Evolutionary conservation across 805 yeast genomes (phyloP).

Genomic region (Myxozyma neglecta): DNA sequence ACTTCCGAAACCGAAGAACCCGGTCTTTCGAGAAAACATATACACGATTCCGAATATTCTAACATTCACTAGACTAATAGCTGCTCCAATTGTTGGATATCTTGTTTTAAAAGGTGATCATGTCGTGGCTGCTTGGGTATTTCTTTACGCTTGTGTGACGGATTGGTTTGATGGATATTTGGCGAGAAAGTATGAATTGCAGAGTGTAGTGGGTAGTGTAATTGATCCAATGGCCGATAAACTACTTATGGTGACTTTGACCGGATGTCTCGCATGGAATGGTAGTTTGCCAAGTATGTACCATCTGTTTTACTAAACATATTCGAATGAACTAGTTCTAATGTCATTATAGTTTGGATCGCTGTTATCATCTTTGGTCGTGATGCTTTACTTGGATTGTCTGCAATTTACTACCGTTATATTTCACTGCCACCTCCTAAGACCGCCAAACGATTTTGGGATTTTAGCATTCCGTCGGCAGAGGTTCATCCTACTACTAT

Average conservation of each 20-base stretch:
- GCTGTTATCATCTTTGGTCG: conserved; percentile 79
- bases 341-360: conserved; percentile 43
- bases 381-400: conserved; percentile 68
- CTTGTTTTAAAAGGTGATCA: conserved; percentile 65
- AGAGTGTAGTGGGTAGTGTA: conserved; percentile 82
- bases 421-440: conserved; percentile 72
- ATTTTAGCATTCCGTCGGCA: conserved; percentile 75
- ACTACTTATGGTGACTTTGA: conserved; percentile 80
- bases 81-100: conserved; percentile 85
- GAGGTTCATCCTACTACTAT: conserved; percentile 84
- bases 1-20: conserved; percentile 15
- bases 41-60: conserved; percentile 85
- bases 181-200: conserved; percentile 76
- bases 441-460: conserved; percentile 71
- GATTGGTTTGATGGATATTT: conserved; percentile 90
- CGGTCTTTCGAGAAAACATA: conserved; percentile 52
- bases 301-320: background rate
- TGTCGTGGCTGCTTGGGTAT: conserved; percentile 65
- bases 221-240: conserved; percentile 97
- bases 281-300: conserved; percentile 60
- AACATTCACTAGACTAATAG: conserved; percentile 73
- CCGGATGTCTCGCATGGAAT: conserved; percentile 69
- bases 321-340: background rate
- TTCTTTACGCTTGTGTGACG: conserved; percentile 82
- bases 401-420: conserved; percentile 73